Conservation (phyloP, 805 yeast genomes). For the Saccharomyces kudriavzevii region DNA sequence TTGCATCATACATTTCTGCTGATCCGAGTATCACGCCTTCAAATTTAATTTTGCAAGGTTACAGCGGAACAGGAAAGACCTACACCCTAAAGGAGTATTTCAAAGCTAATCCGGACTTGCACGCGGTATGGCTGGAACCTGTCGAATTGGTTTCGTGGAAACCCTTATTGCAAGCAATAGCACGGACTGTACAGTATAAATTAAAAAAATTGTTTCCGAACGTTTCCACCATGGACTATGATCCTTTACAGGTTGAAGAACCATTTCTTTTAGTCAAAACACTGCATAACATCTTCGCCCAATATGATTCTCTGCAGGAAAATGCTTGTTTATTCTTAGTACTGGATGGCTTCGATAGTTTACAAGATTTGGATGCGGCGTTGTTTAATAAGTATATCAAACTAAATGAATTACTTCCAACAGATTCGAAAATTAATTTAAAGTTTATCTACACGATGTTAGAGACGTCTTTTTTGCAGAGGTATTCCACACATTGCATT, state of each 20-base stretch:
- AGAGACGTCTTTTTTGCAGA: conserved; percentile 17
- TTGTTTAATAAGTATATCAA: conserved; percentile 21
- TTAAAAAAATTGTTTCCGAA: conserved; percentile 12
- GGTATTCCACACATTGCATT: conserved; percentile 21
- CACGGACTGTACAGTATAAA: conserved; percentile 18
- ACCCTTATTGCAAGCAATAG: conserved; percentile 25
- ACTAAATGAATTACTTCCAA: conserved; percentile 19
- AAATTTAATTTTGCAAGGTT: conserved; percentile 26
- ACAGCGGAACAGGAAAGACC: conserved; percentile 26
- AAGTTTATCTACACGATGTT: conserved; percentile 21
- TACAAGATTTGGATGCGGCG: conserved; percentile 28
- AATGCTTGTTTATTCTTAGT: conserved; percentile 14
- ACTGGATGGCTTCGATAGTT: conserved; percentile 27
- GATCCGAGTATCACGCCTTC: conserved; percentile 18
- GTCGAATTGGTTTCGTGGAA: conserved; percentile 29
- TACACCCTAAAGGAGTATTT: conserved; percentile 17
- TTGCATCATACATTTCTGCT: conserved; percentile 16
- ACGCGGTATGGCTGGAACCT: conserved; percentile 18
- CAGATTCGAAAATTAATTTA: conserved; percentile 13
- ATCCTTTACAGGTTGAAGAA: conserved; percentile 27
- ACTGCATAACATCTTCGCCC: conserved; percentile 9
- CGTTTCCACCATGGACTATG: conserved; percentile 8
- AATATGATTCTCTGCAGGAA: conserved; percentile 6
- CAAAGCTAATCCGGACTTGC: conserved; percentile 8
- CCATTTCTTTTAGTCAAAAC: conserved; percentile 21